A percentile compares a stretch with the other conserved stretches of the same genome.
These are phyloP conservation scores for Chaetoceros tenuissimus DNA, from an alignment of 108 stramenopile genomes.

Conservation along the genomic window DNA sequence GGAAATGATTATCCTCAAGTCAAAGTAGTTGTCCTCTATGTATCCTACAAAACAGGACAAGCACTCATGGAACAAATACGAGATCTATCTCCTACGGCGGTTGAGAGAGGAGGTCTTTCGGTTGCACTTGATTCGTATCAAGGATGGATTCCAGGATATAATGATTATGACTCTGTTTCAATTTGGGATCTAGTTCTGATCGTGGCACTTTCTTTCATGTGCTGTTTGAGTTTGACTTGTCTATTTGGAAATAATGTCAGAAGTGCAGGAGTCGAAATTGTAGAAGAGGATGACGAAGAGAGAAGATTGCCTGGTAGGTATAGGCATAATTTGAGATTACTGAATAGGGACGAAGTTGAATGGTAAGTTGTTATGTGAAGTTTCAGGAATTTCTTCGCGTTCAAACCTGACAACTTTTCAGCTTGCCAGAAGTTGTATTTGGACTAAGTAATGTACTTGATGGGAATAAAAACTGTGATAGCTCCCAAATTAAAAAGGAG, in stretches of 20 bases:
- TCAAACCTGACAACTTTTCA: no score
- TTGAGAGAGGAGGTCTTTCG: not conserved
- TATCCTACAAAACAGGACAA: not conserved
- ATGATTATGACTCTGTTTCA: not conserved
- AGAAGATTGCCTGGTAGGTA: not conserved
- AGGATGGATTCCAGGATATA: not conserved
- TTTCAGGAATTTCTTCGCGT: no score
- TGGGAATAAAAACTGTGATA: not conserved
- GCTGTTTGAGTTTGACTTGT: not conserved
- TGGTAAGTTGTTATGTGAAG: no score
- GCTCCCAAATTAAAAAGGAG: not conserved
- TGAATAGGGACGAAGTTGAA: not conserved
- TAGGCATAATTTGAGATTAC: not conserved
- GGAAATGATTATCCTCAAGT: no score
- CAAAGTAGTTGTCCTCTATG: not conserved
- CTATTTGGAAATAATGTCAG: not conserved
- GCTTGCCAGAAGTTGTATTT: not conserved
- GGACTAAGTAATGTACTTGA: not conserved
- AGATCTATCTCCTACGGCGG: not conserved
- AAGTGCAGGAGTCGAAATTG: not conserved
- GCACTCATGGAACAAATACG: not conserved
- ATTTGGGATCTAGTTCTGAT: not conserved
- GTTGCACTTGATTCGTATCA: not conserved
- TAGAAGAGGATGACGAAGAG: not conserved
- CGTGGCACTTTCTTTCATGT: not conserved